These are phyloP conservation scores for Rauvolfia tetraphylla DNA, from an alignment of 257 asterid species.

Conservation along the genomic window DNA sequence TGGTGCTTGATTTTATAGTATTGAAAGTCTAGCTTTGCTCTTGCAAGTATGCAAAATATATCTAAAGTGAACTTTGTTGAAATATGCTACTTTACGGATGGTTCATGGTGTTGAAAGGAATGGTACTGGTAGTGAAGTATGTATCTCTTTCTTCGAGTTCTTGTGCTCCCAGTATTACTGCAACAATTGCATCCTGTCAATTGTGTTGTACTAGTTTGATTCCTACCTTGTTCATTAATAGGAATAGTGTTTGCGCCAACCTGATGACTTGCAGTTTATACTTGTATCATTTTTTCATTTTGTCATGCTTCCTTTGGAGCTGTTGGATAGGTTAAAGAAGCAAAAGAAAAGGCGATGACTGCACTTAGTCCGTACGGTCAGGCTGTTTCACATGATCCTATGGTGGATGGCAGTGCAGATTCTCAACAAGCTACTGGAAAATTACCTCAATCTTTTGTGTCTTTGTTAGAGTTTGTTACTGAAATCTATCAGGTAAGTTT, in stretches of 20 bases:
- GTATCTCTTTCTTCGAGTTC: background rate
- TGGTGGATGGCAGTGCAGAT: constrained; percentile 47
- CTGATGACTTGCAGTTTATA: background rate
- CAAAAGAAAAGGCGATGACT: constrained; percentile 87
- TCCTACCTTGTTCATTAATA: background rate
- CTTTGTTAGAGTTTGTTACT: constrained; percentile 89
- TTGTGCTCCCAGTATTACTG: background rate
- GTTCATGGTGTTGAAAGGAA: constrained; percentile 1
- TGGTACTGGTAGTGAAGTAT: background rate
- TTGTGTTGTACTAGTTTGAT: background rate
- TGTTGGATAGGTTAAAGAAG: constrained; percentile 68
- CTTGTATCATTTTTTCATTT: background rate
- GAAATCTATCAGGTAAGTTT: constrained; percentile 83
- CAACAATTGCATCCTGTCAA: background rate
- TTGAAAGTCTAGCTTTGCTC: background rate
- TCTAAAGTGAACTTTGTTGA: background rate
- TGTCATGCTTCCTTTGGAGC: background rate
- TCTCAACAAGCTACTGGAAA: constrained; percentile 49
- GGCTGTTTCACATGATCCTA: constrained; percentile 49
- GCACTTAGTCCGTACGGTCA: constrained; percentile 62
- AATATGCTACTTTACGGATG: background rate
- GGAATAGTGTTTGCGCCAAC: background rate
- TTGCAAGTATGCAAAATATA: background rate
- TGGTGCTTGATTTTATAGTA: background rate
- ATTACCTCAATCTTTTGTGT: constrained; percentile 65